These are phyloP conservation scores for Carex scoparia DNA, from an alignment of 176 grass and related monocot genomes.

Conservation along the genomic window DNA sequence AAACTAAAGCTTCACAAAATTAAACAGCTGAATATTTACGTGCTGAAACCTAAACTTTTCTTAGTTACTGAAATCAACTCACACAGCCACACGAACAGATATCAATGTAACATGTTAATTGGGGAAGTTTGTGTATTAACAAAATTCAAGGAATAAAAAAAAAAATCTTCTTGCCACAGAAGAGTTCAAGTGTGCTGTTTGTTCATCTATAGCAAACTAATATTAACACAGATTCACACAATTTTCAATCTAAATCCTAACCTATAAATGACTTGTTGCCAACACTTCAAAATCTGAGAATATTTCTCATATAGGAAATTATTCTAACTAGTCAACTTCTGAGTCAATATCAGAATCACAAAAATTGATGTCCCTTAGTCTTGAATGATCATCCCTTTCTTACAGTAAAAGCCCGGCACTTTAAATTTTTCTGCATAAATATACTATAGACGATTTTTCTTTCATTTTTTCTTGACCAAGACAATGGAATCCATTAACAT, in stretches of 20 bases:
- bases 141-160: background rate
- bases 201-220: conserved; percentile 13
- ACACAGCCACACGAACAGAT: background rate
- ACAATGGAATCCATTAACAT: background rate
- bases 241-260: conserved; percentile 13
- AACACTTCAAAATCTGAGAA: background rate
- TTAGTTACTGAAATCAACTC: background rate
- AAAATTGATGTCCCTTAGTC: conserved; percentile 22
- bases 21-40: background rate
- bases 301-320: background rate
- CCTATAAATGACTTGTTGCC: background rate
- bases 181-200: background rate
- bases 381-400: background rate
- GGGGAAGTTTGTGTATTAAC: background rate
- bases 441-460: background rate
- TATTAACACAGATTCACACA: conserved; percentile 1
- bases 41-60: background rate
- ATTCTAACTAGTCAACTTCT: conserved; percentile 28
- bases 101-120: background rate
- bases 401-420: too few relatives aligned
- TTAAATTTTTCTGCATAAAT: background rate
- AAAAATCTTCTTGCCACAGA: background rate
- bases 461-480: background rate
- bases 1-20: background rate
- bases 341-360: conserved; percentile 23